Percentiles rank a stretch among this genome's conserved stretches.
Evolutionary conservation across 495 filamentous ascomycete genomes (phyloP).

Genomic region (Thermothielavioides terrestris): DNA sequence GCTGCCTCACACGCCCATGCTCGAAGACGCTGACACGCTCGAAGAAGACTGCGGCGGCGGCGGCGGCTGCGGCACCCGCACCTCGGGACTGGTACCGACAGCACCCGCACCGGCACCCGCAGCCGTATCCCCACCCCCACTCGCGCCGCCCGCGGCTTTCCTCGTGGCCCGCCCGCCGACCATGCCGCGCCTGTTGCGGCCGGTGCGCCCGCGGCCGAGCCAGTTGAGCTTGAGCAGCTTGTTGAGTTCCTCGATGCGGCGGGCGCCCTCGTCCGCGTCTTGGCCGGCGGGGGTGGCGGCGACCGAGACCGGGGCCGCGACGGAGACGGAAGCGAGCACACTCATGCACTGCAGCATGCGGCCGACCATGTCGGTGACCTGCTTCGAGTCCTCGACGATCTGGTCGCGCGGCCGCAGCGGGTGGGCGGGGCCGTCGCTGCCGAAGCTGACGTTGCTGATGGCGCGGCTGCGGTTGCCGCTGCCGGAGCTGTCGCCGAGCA

Average conservation of each 20-base stretch:
- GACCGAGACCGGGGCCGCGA: constrained; percentile 8
- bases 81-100: not conserved
- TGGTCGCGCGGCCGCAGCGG: constrained; percentile 40
- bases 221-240: constrained; percentile 91
- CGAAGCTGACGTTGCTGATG: constrained; percentile 78
- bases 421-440: constrained; percentile 34
- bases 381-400: constrained; percentile 62
- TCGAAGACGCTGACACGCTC: too few relatives aligned
- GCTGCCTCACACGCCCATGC: too few relatives aligned
- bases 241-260: constrained; percentile 74
- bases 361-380: constrained; percentile 87
- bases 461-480: constrained; percentile 58
- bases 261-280: too few relatives aligned
- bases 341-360: constrained; percentile 95
- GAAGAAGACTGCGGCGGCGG: too few relatives aligned
- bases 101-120: not conserved
- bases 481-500: constrained; percentile 51
- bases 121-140: not conserved
- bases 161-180: constrained; percentile 48
- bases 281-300: not conserved
- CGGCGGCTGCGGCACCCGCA: too few relatives aligned
- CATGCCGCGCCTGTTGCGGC: constrained; percentile 79
- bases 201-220: constrained; percentile 83
- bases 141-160: too few relatives aligned
- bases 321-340: constrained; percentile 66